phyloP scores from a whole-genome alignment of 225 moss, liverwort and hornwort species.

The Straminergon stramineum region DNA sequence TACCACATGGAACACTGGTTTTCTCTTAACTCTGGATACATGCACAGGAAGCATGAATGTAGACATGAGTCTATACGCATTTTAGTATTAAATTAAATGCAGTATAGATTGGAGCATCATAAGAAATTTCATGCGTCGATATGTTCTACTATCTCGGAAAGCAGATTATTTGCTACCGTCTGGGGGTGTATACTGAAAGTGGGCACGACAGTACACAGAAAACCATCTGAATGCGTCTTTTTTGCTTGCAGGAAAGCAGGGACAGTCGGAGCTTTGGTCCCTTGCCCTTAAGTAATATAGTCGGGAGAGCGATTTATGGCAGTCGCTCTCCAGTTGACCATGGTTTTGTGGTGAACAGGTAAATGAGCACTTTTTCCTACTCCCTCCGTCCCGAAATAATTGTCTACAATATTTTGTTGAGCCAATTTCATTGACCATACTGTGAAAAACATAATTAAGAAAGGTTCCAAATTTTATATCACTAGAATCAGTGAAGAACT shows the following conservation, averaged over 20 bases:
- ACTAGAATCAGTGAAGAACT: too few relatives aligned
- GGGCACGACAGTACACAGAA: not conserved
- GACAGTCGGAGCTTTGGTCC: constrained; percentile 95
- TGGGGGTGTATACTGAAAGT: not conserved
- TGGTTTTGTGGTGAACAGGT: constrained; percentile 93
- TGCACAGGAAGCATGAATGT: not conserved
- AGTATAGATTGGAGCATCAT: not conserved
- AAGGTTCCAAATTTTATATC: too few relatives aligned
- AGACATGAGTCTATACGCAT: not conserved
- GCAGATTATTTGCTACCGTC: not conserved
- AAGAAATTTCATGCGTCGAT: not conserved
- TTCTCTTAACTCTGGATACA: not conserved
- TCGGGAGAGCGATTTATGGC: constrained; percentile 82
- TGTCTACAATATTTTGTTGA: too few relatives aligned
- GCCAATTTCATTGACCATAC: too few relatives aligned
- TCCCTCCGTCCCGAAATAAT: too few relatives aligned
- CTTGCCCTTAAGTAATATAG: constrained; percentile 59
- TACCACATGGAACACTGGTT: not conserved
- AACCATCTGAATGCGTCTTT: not conserved
- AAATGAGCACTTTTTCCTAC: not conserved
- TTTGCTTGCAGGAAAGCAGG: constrained; percentile 42
- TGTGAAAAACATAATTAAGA: too few relatives aligned
- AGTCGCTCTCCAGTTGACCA: constrained; percentile 79
- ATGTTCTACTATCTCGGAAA: not conserved
- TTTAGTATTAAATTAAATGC: not conserved